Conservation (phyloP, 2,329 filamentous ascomycete genomes). For the Fulvia fulva region DNA sequence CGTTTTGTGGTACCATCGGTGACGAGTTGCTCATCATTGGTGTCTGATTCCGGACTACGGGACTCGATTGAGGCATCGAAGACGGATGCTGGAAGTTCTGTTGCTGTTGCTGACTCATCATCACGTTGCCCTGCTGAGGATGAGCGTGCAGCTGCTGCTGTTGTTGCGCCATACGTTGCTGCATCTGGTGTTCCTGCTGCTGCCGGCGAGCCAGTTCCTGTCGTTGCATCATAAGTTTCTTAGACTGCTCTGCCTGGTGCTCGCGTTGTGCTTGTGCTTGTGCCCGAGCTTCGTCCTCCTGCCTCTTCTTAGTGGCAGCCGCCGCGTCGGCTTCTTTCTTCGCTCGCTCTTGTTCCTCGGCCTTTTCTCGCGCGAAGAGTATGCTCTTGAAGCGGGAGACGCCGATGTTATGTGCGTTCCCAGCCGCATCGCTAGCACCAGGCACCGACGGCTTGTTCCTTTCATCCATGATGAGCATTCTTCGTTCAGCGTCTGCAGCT, state of each 20-base stretch:
- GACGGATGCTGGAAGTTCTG: slow-evolving; percentile 46
- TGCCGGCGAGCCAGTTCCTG: slow-evolving; percentile 18
- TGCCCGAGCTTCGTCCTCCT: slow-evolving; percentile 44
- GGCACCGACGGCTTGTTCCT: slow-evolving; percentile 61
- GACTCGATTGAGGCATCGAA: slow-evolving; percentile 56
- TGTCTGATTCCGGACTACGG: slow-evolving; percentile 47
- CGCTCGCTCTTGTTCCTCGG: slow-evolving; percentile 54
- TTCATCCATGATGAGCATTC: slow-evolving; percentile 90
- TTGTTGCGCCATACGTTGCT: slow-evolving; percentile 24
- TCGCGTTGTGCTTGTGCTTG: slow-evolving; percentile 39
- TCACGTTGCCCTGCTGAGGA: slow-evolving; percentile 38
- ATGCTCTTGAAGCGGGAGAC: slow-evolving; percentile 92
- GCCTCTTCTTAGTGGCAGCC: slow-evolving; percentile 36
- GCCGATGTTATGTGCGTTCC: slow-evolving; percentile 65
- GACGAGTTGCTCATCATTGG: slow-evolving; percentile 45
- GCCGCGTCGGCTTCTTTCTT: slow-evolving; percentile 57
- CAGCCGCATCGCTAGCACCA: slow-evolving; percentile 67
- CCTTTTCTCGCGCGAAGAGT: slow-evolving; percentile 64
- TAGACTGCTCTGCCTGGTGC: slow-evolving; percentile 46
- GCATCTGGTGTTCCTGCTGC: slow-evolving; percentile 21
- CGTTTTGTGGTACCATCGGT: slow-evolving; percentile 40
- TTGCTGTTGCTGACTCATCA: slow-evolving; percentile 37
- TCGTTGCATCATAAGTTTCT: slow-evolving; percentile 44
- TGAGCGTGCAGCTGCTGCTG: slow-evolving; percentile 33
- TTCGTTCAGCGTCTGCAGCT: slow-evolving; percentile 82